Evolutionary conservation across 2,329 filamentous ascomycete species (phyloP).

Genomic region (Penicillium sp.): DNA sequence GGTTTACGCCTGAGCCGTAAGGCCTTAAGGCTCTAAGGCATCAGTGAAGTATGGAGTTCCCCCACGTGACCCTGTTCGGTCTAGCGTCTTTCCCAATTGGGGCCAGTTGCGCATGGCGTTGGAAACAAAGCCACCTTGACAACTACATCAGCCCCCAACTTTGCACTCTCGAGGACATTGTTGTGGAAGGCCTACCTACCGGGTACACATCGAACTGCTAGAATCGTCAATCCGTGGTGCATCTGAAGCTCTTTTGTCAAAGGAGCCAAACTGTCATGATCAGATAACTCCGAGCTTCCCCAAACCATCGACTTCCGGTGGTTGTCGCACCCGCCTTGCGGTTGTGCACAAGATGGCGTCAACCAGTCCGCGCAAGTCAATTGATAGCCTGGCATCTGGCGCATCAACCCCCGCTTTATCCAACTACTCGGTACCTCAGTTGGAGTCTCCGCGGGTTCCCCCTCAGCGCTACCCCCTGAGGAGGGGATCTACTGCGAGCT

Average conservation of each 20-base stretch:
- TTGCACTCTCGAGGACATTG: constrained; percentile 2
- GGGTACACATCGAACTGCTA: background rate
- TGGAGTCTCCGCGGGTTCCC: constrained; percentile 41
- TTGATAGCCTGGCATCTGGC: constrained; percentile 65
- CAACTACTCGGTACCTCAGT: constrained; percentile 50
- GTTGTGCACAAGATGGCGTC: constrained; percentile 61
- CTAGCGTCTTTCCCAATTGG: constrained; percentile 35
- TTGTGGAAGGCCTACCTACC: background rate
- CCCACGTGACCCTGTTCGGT: constrained; percentile 11
- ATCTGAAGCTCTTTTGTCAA: constrained; percentile 12
- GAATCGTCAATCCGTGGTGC: background rate
- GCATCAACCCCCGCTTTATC: constrained; percentile 56
- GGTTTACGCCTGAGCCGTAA: constrained; percentile 26
- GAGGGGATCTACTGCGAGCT: constrained; percentile 84
- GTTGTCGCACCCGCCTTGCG: constrained; percentile 39
- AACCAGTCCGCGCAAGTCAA: constrained; percentile 65
- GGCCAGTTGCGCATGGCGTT: constrained; percentile 27
- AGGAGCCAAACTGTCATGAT: constrained; percentile 39
- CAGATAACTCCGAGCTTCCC: constrained; percentile 35
- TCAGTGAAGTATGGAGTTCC: background rate
- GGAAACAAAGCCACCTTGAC: constrained; percentile 30
- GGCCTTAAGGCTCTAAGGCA: constrained; percentile 8
- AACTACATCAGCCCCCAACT: constrained; percentile 10
- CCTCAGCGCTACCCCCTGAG: constrained; percentile 50
- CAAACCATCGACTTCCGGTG: constrained; percentile 34